A percentile compares a stretch with the other conserved stretches of the same genome.
phyloP scores from a whole-genome alignment of 345 rosid genomes.

The Ceriops tagal region DNA sequence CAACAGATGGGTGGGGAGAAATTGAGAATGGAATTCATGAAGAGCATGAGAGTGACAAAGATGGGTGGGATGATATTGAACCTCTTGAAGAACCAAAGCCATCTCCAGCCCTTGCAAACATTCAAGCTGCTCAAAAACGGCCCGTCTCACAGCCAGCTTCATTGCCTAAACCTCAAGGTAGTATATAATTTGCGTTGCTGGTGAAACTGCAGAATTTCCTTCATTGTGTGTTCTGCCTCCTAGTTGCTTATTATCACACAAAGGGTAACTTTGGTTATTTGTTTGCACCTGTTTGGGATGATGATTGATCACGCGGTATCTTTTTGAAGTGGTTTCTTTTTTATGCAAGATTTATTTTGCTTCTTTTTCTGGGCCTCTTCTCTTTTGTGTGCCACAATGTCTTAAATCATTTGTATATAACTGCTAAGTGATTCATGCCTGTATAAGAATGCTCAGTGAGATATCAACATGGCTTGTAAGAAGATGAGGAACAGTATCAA shows the following conservation, averaged over 20 bases:
- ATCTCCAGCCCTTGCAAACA: slow-evolving; percentile 68
- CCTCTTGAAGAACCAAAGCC: slow-evolving; percentile 89
- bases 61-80: slow-evolving; percentile 96
- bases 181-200: background rate
- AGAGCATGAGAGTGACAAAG: slow-evolving; percentile 74
- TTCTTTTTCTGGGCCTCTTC: too few relatives aligned
- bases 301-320: too few relatives aligned
- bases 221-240: background rate
- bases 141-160: slow-evolving; percentile 58
- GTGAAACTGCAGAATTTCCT: background rate
- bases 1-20: slow-evolving; percentile 99
- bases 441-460: too few relatives aligned
- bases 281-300: too few relatives aligned
- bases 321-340: too few relatives aligned
- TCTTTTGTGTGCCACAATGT: too few relatives aligned
- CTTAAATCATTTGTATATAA: too few relatives aligned
- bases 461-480: too few relatives aligned
- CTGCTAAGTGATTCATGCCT: too few relatives aligned
- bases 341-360: too few relatives aligned
- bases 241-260: background rate
- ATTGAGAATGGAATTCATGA: slow-evolving; percentile 73
- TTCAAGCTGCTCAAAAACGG: slow-evolving; percentile 91
- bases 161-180: slow-evolving; percentile 74
- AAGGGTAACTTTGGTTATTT: too few relatives aligned
- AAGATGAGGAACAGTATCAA: too few relatives aligned